Percentiles rank a stretch among this genome's conserved stretches.
Evolutionary conservation across 78 protist genomes (phyloP).

Genomic region (Dictyostelium discoideum): DNA sequence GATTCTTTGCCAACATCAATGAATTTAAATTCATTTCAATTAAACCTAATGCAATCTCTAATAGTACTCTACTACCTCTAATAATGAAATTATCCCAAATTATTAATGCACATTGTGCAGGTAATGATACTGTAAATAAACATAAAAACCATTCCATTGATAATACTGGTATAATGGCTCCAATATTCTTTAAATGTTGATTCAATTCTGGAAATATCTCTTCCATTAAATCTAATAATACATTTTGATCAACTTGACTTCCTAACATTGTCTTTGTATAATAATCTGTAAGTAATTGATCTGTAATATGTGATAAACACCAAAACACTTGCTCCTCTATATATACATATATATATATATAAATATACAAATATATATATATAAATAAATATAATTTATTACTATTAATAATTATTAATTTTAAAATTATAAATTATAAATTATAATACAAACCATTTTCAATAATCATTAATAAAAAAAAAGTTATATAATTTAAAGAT

Average conservation of each 20-base stretch:
- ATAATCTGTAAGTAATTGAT: constrained; percentile 44
- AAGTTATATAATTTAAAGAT: constrained; percentile 68
- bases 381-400: too few relatives aligned
- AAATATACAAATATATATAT: too few relatives aligned
- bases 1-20: constrained; percentile 27
- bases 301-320: constrained; percentile 67
- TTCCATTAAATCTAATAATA: constrained; percentile 38
- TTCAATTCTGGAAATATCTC: constrained; percentile 67
- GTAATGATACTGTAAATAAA: constrained; percentile 53
- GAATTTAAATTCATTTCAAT: constrained; percentile 40
- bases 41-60: constrained; percentile 61
- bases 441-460: constrained; percentile 35
- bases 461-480: constrained; percentile 49
- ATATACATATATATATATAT: too few relatives aligned
- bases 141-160: constrained; percentile 78
- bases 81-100: constrained; percentile 71
- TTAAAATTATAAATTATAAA: too few relatives aligned
- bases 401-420: too few relatives aligned
- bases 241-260: constrained; percentile 70
- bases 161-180: constrained; percentile 41
- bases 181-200: constrained; percentile 28
- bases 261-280: constrained; percentile 68
- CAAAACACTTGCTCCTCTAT: constrained; percentile 69
- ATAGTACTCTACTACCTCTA: constrained; percentile 51
- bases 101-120: constrained; percentile 53